Base-by-base conservation (phyloP, 1,284 basidiomycete genomes). In the Cryptococcus sp. region DNA sequence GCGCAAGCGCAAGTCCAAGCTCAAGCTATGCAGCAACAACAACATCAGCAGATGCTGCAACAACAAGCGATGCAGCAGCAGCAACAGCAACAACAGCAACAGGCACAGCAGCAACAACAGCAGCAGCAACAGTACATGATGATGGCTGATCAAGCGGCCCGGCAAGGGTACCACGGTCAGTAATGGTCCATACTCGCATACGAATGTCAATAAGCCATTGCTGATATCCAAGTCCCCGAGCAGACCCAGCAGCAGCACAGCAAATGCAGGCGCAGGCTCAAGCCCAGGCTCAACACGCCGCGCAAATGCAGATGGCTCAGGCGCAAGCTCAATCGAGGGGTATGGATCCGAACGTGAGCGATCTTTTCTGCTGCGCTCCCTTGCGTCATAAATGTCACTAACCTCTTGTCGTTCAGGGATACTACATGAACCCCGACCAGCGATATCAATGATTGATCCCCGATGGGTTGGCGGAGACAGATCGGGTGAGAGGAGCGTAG, bases 21-120 rank as follows among this genome's bases (percentile, higher is more conserved):
- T n/a, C 82, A 82, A 48, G 75, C 76, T 5, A 80, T 82, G 55
- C 71, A 76, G 17, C 71, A 73, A 56, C 82, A 82, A 50, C 75
- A 76, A 44, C 57, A 48, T n/a, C 61, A 61, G 39, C 61, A 63
- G 45, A 35, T 35, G 31, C 31, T 35, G 10, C 31, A 35, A 35
- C 31, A 35, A 13, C 31, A 71, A 54, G 68, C 70, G 3, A 74
- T 77, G 45, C 66, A 69, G 50, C 71, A 73, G 49, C 70, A 60
- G 46, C 74, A 77, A n/a, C 59, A 64, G 53, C 65, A 66, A 35
- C 66, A 69, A 51, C 80, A 75, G 41, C 65, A 71, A 42, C 64
- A 62, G 48, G 25, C 25, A 25, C 76, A 77, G n/a, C 59, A 64
- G 55, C 65, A 66, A 35, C 66, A 69, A 51, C 80, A 75, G 41